phyloP scores from a whole-genome alignment of 2,329 filamentous ascomycete genomes.

The Drechslerella stenobrocha region DNA sequence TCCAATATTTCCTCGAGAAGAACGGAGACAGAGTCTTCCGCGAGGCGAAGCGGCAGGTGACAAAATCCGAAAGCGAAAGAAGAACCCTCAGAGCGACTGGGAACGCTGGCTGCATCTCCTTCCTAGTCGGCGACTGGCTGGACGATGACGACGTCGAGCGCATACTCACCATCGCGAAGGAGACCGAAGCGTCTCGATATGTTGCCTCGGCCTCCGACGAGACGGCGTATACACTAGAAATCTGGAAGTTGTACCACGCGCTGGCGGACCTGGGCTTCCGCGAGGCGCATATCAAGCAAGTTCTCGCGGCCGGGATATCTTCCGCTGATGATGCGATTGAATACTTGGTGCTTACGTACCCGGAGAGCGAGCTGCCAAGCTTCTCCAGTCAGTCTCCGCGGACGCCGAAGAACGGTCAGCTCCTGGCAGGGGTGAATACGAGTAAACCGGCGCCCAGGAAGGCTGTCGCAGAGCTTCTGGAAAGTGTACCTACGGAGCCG shows the following conservation, averaged over 20 bases:
- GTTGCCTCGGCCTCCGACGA: slow-evolving; percentile 59
- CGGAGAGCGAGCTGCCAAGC: slow-evolving; percentile 68
- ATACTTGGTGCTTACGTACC: slow-evolving; percentile 81
- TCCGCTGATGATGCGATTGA: slow-evolving; percentile 78
- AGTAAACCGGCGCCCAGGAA: slow-evolving; percentile 12
- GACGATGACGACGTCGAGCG: slow-evolving; percentile 46
- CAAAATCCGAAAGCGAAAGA: slow-evolving; percentile 76
- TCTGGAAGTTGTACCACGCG: slow-evolving; percentile 82
- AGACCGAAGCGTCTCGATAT: slow-evolving; percentile 1
- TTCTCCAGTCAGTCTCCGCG: slow-evolving; percentile 59
- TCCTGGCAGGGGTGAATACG: slow-evolving; percentile 14
- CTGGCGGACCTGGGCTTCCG: slow-evolving; percentile 72
- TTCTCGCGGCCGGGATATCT: slow-evolving; percentile 57
- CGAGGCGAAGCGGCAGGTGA: slow-evolving; percentile 75
- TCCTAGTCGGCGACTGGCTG: slow-evolving; percentile 35
- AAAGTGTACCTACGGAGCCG: background rate
- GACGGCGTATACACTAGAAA: slow-evolving; percentile 59
- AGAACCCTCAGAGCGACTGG: slow-evolving; percentile 56
- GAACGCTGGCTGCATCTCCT: slow-evolving; percentile 27
- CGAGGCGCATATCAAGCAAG: slow-evolving; percentile 65
- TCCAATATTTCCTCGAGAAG: slow-evolving; percentile 85
- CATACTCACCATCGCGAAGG: slow-evolving; percentile 21
- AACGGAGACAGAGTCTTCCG: slow-evolving; percentile 75
- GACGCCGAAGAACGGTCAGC: slow-evolving; percentile 20
- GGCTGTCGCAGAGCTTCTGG: slow-evolving; percentile 8